Conservation (phyloP, 768 basidiomycete genomes). For the Rhizopogon vinicolor region DNA sequence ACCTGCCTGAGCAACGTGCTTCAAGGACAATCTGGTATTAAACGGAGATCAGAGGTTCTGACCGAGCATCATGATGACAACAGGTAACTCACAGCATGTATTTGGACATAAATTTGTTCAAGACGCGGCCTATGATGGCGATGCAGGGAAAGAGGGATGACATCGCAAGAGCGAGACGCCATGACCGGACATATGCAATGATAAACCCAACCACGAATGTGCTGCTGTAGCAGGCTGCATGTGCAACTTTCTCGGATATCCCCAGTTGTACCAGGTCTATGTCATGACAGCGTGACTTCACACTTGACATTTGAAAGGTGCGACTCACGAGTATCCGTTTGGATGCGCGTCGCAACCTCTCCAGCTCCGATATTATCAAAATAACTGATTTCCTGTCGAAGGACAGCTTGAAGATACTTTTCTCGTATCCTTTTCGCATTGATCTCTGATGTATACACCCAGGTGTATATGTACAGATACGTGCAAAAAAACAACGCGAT, state of each 20-base stretch:
- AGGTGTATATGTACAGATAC: slow-evolving; percentile 34
- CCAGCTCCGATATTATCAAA: slow-evolving; percentile 44
- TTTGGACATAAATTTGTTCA: slow-evolving; percentile 29
- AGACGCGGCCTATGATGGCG: slow-evolving; percentile 34
- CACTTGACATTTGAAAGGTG: background rate
- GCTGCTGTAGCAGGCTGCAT: slow-evolving; percentile 30
- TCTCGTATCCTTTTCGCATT: slow-evolving; percentile 47
- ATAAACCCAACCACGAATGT: slow-evolving; percentile 49
- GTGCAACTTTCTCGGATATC: slow-evolving; percentile 47
- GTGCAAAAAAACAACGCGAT: slow-evolving; percentile 42
- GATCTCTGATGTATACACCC: slow-evolving; percentile 37
- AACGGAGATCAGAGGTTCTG: background rate
- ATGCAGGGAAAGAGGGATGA: slow-evolving; percentile 49
- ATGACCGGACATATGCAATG: slow-evolving; percentile 31
- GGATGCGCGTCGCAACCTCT: slow-evolving; percentile 53
- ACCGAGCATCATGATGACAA: no score
- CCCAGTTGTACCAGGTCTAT: slow-evolving; percentile 46
- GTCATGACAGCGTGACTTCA: background rate
- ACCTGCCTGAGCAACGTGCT: slow-evolving; percentile 40
- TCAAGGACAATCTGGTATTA: slow-evolving; percentile 30
- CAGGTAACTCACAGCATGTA: slow-evolving; percentile 20
- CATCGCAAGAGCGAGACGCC: slow-evolving; percentile 48
- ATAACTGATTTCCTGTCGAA: slow-evolving; percentile 50
- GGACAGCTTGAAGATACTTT: slow-evolving; percentile 40
- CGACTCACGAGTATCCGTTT: slow-evolving; percentile 10